A percentile compares a stretch with the other conserved stretches of the same genome.
Evolutionary conservation across 2,329 filamentous ascomycete genomes (phyloP).

Genomic region (Talaromyces sp.): DNA sequence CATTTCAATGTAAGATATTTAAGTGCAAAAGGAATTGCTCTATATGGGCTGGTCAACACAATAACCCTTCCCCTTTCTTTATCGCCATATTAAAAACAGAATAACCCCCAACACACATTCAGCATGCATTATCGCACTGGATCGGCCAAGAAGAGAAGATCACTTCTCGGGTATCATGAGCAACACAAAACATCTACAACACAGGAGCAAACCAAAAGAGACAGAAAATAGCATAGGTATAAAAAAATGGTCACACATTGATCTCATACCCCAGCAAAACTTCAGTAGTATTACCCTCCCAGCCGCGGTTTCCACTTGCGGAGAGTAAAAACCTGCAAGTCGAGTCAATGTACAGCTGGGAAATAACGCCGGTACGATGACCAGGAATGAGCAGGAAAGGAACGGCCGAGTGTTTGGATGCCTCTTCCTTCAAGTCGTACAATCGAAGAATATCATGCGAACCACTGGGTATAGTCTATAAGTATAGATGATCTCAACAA

Average conservation of each 20-base stretch:
- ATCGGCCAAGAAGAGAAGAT: neutral
- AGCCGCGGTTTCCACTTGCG: slow-evolving; percentile 84
- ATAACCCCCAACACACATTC: neutral
- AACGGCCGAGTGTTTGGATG: slow-evolving; percentile 68
- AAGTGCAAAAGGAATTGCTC: neutral
- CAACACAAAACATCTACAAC: neutral
- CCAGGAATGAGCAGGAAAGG: slow-evolving; percentile 97
- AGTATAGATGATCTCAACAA: slow-evolving; percentile 6
- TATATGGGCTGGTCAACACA: neutral
- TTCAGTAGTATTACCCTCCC: slow-evolving; percentile 88
- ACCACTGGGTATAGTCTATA: slow-evolving; percentile 51
- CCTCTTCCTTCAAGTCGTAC: slow-evolving; percentile 73
- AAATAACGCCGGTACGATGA: slow-evolving; percentile 81
- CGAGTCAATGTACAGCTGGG: slow-evolving; percentile 78
- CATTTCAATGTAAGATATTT: neutral
- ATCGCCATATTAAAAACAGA: neutral
- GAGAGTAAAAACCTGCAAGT: slow-evolving; percentile 88
- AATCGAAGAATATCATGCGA: slow-evolving; percentile 89
- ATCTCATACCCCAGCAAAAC: slow-evolving; percentile 95
- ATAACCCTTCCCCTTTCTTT: neutral
- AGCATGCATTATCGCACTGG: neutral
- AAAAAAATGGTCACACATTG: slow-evolving; percentile 28
- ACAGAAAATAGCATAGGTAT: neutral
- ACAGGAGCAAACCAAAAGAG: neutral
- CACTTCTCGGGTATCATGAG: neutral